These are phyloP conservation scores for Abelmoschus esculentus DNA, from an alignment of 345 rosid species.

Conservation along the genomic window DNA sequence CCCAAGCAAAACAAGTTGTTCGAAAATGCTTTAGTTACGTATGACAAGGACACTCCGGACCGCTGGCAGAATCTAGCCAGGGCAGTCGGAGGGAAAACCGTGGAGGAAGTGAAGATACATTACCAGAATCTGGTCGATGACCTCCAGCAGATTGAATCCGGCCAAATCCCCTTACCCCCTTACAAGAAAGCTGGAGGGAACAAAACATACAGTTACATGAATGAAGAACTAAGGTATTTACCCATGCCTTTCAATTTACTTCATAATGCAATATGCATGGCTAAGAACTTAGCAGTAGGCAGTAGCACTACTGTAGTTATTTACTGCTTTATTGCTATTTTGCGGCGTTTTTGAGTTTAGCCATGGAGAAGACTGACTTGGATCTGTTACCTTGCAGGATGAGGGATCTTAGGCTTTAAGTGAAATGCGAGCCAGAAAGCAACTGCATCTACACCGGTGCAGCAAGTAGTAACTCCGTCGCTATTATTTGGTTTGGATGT, in stretches of 20 bases:
- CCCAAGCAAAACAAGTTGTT: conserved; percentile 46
- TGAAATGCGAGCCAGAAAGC: conserved; percentile 12
- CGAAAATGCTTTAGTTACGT: conserved; percentile 42
- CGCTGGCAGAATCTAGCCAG: conserved; percentile 44
- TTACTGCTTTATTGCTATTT: not conserved
- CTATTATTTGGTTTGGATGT: not conserved
- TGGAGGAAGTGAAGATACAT: conserved; percentile 33
- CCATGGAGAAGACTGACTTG: not conserved
- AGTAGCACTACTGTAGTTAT: too few relatives aligned
- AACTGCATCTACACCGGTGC: not conserved
- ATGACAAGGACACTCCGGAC: conserved; percentile 41
- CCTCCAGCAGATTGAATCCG: conserved; percentile 36
- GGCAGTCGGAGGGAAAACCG: conserved; percentile 36
- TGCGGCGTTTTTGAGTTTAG: not conserved
- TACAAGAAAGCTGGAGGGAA: conserved; percentile 21
- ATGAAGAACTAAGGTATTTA: conserved; percentile 24
- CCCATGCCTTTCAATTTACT: not conserved
- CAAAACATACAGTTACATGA: conserved; percentile 14
- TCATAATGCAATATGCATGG: not conserved
- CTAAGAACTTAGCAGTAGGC: too few relatives aligned
- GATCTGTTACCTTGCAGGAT: conserved; percentile 22
- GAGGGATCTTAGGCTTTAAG: conserved; percentile 27
- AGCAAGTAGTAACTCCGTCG: not conserved
- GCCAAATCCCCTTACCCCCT: conserved; percentile 38
- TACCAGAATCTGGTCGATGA: conserved; percentile 43